Conservation (phyloP, 2,329 filamentous ascomycete species). For the Sordariomycetes sp. region DNA sequence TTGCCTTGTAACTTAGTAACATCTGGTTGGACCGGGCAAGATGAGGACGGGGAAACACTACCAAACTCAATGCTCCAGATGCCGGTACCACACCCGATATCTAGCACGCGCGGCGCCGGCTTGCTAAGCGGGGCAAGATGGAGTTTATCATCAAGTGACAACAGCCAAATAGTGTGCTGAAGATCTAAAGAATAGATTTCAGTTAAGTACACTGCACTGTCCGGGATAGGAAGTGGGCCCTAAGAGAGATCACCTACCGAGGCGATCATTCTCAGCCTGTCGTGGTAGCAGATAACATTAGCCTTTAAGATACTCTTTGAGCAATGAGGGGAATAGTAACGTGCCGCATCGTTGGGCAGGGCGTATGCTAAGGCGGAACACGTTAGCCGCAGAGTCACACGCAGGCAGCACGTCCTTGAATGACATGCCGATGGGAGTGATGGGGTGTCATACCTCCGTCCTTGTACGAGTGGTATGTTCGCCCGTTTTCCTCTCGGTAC, state of each 20-base stretch:
- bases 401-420: no score
- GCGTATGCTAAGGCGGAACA: background rate
- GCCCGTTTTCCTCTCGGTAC: no score
- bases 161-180: constrained; percentile 14
- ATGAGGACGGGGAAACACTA: background rate
- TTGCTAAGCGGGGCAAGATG: constrained; percentile 9
- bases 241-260: constrained; percentile 5
- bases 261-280: constrained; percentile 11
- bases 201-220: background rate
- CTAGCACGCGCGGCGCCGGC: constrained; percentile 12
- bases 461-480: no score
- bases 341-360: constrained; percentile 3
- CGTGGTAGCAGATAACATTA: background rate
- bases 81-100: constrained; percentile 18
- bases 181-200: constrained; percentile 9
- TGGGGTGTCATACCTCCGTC: no score
- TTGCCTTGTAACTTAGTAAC: background rate
- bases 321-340: background rate
- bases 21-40: no score
- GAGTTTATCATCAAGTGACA: constrained; percentile 13
- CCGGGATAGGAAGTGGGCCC: background rate
- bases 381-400: background rate
- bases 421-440: no score
- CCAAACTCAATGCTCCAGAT: constrained; percentile 19
- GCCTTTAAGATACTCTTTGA: background rate